phyloP scores from a whole-genome alignment of 2,329 filamentous ascomycete species.

The Xylaria sp. region DNA sequence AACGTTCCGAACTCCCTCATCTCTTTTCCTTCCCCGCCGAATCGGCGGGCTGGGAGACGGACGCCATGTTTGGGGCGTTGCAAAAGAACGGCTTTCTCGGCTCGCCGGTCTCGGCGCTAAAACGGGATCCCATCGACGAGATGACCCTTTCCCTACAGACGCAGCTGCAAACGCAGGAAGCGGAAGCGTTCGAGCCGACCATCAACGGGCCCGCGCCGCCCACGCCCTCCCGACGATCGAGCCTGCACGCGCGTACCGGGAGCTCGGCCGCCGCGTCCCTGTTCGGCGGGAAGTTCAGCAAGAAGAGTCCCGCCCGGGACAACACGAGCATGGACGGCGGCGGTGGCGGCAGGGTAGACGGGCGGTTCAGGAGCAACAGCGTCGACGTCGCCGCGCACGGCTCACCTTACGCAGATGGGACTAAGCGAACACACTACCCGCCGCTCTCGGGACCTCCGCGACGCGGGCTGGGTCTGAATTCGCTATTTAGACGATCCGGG shows the following conservation, averaged over 20 bases:
- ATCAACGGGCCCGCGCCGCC: constrained; percentile 43
- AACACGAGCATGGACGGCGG: constrained; percentile 9
- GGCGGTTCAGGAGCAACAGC: constrained; percentile 34
- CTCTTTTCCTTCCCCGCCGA: constrained; percentile 55
- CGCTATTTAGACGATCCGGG: constrained; percentile 55
- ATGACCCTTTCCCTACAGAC: constrained; percentile 48
- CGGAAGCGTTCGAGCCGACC: constrained; percentile 38
- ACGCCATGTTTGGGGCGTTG: constrained; percentile 50
- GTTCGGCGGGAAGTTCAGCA: constrained; percentile 23
- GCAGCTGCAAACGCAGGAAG: constrained; percentile 43
- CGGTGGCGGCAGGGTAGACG: too few relatives aligned
- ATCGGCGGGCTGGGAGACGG: constrained; percentile 49
- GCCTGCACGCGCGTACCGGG: constrained; percentile 52
- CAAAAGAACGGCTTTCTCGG: constrained; percentile 40
- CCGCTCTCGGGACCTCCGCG: constrained; percentile 49
- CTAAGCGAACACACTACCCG: constrained; percentile 48
- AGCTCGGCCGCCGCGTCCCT: constrained; percentile 27
- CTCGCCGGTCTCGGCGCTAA: constrained; percentile 36
- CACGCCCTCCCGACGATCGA: constrained; percentile 56
- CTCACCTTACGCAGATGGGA: constrained; percentile 29
- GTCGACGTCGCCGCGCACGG: constrained; percentile 31
- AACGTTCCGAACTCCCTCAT: constrained; percentile 50
- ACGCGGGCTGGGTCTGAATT: constrained; percentile 49
- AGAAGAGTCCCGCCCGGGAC: constrained; percentile 27
- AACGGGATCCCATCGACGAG: constrained; percentile 49